A percentile compares a stretch with the other conserved stretches of the same genome.
phyloP scores from a whole-genome alignment of 108 stramenopile genomes.

The Aurantiochytrium sp. region DNA sequence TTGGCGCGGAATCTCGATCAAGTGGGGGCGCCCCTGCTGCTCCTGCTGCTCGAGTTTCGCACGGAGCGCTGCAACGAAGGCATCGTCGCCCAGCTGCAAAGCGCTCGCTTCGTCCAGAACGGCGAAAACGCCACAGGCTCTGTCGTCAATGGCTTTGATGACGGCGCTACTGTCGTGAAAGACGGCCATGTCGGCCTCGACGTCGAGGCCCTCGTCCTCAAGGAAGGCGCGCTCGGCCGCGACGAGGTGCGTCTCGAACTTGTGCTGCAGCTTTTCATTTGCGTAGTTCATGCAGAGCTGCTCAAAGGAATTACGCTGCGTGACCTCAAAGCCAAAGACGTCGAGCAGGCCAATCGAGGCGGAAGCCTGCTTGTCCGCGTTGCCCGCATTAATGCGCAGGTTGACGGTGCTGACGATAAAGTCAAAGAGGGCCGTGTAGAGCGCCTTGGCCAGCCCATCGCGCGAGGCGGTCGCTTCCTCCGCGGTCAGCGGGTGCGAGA shows the following conservation, averaged over 20 bases:
- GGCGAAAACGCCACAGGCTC: background rate
- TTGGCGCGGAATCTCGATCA: background rate
- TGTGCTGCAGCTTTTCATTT: conserved; percentile 29
- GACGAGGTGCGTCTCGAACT: background rate
- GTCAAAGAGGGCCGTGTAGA: conserved; percentile 10
- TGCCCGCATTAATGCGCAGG: background rate
- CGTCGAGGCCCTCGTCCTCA: conserved; percentile 4
- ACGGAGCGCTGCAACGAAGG: background rate
- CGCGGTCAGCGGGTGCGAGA: background rate
- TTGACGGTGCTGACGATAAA: background rate
- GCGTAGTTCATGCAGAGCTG: conserved; percentile 35
- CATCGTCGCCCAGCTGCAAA: background rate
- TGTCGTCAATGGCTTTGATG: background rate
- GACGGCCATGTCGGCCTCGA: background rate
- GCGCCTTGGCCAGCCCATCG: conserved; percentile 12
- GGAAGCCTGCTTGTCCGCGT: background rate
- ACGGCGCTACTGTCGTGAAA: background rate
- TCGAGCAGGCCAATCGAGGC: conserved; percentile 5
- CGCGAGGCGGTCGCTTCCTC: background rate
- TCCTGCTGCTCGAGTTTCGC: background rate
- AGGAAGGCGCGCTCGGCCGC: background rate
- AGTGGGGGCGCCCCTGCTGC: too few species aligned
- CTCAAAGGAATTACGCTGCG: background rate
- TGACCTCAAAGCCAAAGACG: background rate
- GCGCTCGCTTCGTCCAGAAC: background rate